Percentiles rank a stretch among this genome's conserved stretches.
These are phyloP conservation scores for Xylaria sp. DNA, from an alignment of 495 filamentous ascomycete genomes.

Conservation along the genomic window DNA sequence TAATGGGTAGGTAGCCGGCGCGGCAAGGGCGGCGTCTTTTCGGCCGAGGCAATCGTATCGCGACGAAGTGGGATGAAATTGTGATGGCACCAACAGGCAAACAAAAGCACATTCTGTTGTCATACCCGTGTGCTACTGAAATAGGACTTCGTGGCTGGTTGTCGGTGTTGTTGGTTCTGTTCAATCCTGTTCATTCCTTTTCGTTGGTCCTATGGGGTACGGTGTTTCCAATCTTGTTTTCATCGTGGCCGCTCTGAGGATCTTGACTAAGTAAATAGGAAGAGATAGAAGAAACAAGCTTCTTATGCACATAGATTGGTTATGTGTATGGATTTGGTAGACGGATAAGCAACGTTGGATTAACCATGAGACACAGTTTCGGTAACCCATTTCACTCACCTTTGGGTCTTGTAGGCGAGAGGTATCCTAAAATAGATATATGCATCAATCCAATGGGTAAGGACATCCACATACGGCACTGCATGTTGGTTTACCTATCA, in stretches of 20 bases:
- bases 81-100: slow-evolving; percentile 18
- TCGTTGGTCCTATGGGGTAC: not conserved
- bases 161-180: not conserved
- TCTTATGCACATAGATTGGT: not conserved
- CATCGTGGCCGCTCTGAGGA: not conserved
- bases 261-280: not conserved
- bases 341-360: not conserved
- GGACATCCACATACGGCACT: slow-evolving; percentile 18
- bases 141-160: slow-evolving; percentile 3
- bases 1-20: slow-evolving; percentile 11
- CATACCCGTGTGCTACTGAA: slow-evolving; percentile 1
- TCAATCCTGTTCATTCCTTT: not conserved
- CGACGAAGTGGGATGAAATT: not conserved
- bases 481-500: slow-evolving; percentile 7
- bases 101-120: slow-evolving; percentile 2
- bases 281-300: not conserved
- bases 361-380: not conserved
- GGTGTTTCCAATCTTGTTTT: not conserved
- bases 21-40: not conserved
- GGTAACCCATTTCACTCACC: slow-evolving; percentile 22
- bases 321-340: not conserved
- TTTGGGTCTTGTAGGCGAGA: not conserved
- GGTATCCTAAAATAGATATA: slow-evolving; percentile 25
- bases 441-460: slow-evolving; percentile 20
- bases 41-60: not conserved